A percentile compares a stretch with the other conserved stretches of the same genome.
phyloP scores from a whole-genome alignment of 208 protist species.

The Trypanosoma theileri region DNA sequence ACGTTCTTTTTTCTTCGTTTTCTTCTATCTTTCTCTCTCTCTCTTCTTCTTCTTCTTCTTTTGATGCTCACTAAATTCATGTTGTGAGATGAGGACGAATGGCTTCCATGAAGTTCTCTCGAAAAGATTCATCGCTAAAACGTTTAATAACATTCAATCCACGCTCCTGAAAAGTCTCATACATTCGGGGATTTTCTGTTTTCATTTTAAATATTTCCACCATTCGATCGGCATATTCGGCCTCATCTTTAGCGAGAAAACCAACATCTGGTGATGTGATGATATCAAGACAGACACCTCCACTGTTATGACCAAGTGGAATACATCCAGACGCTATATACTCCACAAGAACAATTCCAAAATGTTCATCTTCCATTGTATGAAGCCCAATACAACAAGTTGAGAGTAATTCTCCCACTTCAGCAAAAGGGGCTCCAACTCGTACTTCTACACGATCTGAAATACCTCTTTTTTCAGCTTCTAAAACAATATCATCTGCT shows the following conservation, averaged over 20 bases:
- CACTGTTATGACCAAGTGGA: constrained; percentile 92
- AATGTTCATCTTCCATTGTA: constrained; percentile 99
- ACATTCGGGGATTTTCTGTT: constrained; percentile 26
- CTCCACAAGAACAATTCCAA: constrained; percentile 98
- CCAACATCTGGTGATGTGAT: constrained; percentile 60
- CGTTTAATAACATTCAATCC: constrained; percentile 20
- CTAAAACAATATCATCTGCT: constrained; percentile 47
- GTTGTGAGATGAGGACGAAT: constrained; percentile 11
- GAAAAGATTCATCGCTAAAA: constrained; percentile 34
- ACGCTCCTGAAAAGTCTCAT: constrained; percentile 37
- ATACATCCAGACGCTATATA: constrained; percentile 94
- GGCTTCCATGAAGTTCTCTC: constrained; percentile 17
- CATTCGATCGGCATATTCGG: constrained; percentile 88
- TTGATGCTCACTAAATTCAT: background rate
- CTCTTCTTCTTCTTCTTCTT: no score
- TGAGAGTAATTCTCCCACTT: constrained; percentile 46
- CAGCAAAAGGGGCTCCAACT: constrained; percentile 59
- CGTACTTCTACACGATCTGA: constrained; percentile 51
- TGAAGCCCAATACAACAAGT: constrained; percentile 92
- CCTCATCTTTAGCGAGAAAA: constrained; percentile 82
- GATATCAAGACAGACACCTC: constrained; percentile 95
- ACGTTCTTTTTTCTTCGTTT: no score
- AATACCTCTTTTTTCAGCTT: constrained; percentile 56
- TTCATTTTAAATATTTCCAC: constrained; percentile 46
- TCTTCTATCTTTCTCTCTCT: no score